Evolutionary conservation across 768 basidiomycete species (phyloP).

Genomic region (Tremella yokohamensis): DNA sequence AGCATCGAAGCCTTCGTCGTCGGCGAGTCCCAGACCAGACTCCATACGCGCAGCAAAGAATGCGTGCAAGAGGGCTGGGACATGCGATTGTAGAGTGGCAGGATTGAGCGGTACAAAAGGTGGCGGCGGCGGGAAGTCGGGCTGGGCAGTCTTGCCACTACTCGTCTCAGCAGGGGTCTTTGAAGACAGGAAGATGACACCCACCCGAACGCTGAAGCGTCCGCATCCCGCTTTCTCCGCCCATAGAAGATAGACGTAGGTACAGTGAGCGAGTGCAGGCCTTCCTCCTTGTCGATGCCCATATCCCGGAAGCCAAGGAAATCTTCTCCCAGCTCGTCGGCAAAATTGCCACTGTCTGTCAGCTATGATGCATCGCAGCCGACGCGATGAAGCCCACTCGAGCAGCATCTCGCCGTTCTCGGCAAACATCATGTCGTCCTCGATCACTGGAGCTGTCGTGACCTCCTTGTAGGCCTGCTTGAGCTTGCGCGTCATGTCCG

Average conservation of each 20-base stretch:
- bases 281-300: constrained; percentile 81
- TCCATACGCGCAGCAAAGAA: constrained; percentile 58
- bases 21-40: constrained; percentile 26
- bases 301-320: constrained; percentile 83
- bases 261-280: constrained; percentile 69
- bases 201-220: constrained; percentile 21
- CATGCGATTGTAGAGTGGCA: constrained; percentile 68
- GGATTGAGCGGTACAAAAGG: constrained; percentile 70
- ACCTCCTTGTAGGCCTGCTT: constrained; percentile 75
- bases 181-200: constrained; percentile 5
- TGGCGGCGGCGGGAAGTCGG: constrained; percentile 75
- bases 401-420: constrained; percentile 66
- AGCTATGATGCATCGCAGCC: neutral
- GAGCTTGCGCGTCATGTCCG: constrained; percentile 81
- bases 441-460: constrained; percentile 57
- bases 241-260: constrained; percentile 62
- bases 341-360: constrained; percentile 69
- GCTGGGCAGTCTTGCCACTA: constrained; percentile 52
- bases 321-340: constrained; percentile 83
- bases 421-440: constrained; percentile 66
- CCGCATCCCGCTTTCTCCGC: constrained; percentile 22
- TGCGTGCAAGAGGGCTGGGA: constrained; percentile 69
- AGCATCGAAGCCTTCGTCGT: constrained; percentile 40
- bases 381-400: constrained; percentile 55
- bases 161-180: neutral